Percentiles rank a stretch among this genome's conserved stretches.
phyloP scores from a whole-genome alignment of 371 early-diverging fungal genomes.

The Mucor velutinosus region DNA sequence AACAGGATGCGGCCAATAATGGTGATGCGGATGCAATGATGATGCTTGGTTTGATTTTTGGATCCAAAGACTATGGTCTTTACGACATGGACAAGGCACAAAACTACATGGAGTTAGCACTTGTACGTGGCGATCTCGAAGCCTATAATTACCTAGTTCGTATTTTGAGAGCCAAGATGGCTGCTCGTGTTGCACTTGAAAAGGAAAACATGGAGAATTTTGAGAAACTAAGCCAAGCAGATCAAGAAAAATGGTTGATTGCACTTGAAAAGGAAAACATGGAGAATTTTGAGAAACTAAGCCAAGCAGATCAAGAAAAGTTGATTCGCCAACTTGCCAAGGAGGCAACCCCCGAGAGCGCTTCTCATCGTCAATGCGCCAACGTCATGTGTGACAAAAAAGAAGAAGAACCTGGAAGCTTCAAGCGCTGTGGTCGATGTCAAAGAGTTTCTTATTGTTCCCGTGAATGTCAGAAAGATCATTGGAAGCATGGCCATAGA shows the following conservation, averaged over 20 bases:
- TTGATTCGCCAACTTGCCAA: conserved; percentile 48
- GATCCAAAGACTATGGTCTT: conserved; percentile 59
- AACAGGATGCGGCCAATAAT: conserved; percentile 50
- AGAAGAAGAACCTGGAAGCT: conserved; percentile 55
- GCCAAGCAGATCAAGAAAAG: conserved; percentile 42
- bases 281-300: conserved; percentile 43
- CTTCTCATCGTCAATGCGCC: conserved; percentile 42
- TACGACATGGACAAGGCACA: conserved; percentile 66
- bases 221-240: conserved; percentile 37
- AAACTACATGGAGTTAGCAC: conserved; percentile 59
- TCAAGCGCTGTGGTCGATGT: conserved; percentile 62
- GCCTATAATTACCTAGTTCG: conserved; percentile 56
- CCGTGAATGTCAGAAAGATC: conserved; percentile 63
- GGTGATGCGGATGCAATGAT: conserved; percentile 61
- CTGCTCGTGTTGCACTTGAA: conserved; percentile 50
- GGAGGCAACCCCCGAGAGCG: conserved; percentile 42
- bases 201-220: conserved; percentile 44
- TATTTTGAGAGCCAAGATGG: conserved; percentile 56
- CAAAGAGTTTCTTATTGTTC: conserved; percentile 60
- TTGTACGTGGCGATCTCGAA: conserved; percentile 58
- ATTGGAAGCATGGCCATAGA: conserved; percentile 65
- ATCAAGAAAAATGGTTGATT: conserved; percentile 46
- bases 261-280: conserved; percentile 44
- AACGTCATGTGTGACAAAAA: conserved; percentile 49
- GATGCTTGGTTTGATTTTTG: conserved; percentile 63